A percentile compares a stretch with the other conserved stretches of the same genome.
These are phyloP conservation scores for Monoraphidium neglectum DNA, from an alignment of 139 green algal genomes.

Conservation along the genomic window DNA sequence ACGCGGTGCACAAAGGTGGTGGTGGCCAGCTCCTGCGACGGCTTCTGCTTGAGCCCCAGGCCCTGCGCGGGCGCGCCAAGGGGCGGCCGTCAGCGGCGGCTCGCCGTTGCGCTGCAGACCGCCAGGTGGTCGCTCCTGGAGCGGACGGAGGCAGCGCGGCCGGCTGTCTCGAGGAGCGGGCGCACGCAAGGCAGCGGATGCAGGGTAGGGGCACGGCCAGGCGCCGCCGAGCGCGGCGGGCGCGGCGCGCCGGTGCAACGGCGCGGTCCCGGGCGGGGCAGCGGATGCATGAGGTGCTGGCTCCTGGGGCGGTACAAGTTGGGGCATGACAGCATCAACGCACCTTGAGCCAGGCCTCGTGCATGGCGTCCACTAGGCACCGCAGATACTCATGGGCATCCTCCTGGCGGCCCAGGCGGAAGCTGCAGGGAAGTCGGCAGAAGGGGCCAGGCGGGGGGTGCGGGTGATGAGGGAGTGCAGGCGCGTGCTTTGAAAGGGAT, in stretches of 20 bases:
- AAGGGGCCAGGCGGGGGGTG: neutral
- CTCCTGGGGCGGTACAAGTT: too few species aligned
- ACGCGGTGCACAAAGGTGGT: conserved; percentile 89
- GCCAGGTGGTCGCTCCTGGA: too few species aligned
- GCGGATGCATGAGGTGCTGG: too few species aligned
- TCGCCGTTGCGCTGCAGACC: too few species aligned
- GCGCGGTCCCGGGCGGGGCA: too few species aligned
- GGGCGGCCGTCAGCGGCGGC: too few species aligned
- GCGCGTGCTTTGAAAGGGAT: too few species aligned
- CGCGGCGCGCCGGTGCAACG: conserved; percentile 48
- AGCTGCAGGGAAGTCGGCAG: conserved; percentile 52
- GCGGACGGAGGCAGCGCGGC: too few species aligned
- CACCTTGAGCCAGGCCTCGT: conserved; percentile 73
- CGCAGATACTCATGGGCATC: conserved; percentile 92
- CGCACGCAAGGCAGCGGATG: too few species aligned
- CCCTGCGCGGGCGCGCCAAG: too few species aligned
- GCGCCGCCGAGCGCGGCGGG: conserved; percentile 22
- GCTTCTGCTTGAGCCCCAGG: conserved; percentile 53
- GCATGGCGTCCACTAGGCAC: conserved; percentile 88
- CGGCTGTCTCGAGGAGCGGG: too few species aligned
- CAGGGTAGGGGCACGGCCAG: neutral
- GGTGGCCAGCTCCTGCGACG: conserved; percentile 57
- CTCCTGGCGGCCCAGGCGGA: conserved; percentile 85
- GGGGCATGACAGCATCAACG: too few species aligned
- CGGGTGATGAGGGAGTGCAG: neutral